Evolutionary conservation across 2,329 filamentous ascomycete species (phyloP), one percentile per base, ranked within the genome.

Genomic region (Tolypocladium inflatum): DNA sequence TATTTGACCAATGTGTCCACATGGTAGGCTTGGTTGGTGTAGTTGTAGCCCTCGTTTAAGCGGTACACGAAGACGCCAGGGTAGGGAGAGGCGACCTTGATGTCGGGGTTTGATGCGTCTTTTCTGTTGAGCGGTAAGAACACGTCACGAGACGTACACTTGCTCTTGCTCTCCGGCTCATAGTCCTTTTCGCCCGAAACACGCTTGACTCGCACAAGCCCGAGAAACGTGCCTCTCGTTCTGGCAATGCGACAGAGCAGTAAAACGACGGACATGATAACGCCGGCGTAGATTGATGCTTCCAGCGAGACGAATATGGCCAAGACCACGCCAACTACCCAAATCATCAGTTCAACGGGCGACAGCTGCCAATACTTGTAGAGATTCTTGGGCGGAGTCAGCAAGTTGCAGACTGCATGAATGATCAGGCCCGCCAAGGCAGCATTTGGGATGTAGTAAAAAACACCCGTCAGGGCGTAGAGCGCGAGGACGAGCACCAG

Each of bases 321-420:
- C n/a, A 80, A 64, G 15, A 89, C 70, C 8, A 92, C 87, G 65
- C 89, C 88, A 37, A 82, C 78, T 59, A 91, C 83, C 80, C 90
- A 93, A 65, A 92, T 88, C 50, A 88, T 60, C 0, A 88, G 82
- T 67, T 93, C 89, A 0, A 91, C 66, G 0, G 89, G 89, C 0
- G 87, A 88, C 0, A 90, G 81, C 48, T 83, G 80, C 89, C 89
- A 92, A 74, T 90, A 92, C 60, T 87, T 84, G 72, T 89, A 90
- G 2, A 92, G 79, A 0, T 83, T 86, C 63, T 87, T 86, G 1
- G 89, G 89, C 1, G 87, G 83, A 0, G 87, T 87, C 65, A 92
- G 83, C 53, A 92, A 74, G 66, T 92, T 89, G 63, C 84, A 85
- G 0, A 94, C 89, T 3, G 89, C 90, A 70, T 94, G 90, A 61